Evolutionary conservation across 2,329 filamentous ascomycete species (phyloP).

Genomic region (Botryotinia globosa): DNA sequence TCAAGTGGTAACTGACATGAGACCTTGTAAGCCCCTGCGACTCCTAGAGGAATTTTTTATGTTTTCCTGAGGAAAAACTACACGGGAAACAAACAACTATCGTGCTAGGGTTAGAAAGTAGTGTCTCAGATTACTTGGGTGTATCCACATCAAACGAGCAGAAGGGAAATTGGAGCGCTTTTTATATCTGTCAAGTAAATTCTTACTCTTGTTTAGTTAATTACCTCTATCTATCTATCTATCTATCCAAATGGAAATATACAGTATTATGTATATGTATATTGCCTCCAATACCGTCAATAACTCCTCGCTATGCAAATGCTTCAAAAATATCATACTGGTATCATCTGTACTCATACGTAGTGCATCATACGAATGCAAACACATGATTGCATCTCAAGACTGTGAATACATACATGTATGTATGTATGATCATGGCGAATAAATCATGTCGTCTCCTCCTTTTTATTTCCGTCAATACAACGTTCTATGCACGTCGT

Average conservation of each 20-base stretch:
- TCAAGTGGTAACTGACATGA: neutral
- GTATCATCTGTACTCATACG: neutral
- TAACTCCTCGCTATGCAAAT: conserved; percentile 5
- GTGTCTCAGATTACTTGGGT: too few relatives aligned
- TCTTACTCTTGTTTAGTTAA: neutral
- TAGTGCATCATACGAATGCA: neutral
- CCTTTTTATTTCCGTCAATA: neutral
- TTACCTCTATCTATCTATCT: neutral
- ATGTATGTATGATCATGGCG: neutral
- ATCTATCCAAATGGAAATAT: neutral
- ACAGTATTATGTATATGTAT: neutral
- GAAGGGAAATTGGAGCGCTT: neutral
- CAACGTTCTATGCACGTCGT: neutral
- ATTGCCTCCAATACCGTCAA: neutral
- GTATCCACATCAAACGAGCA: neutral
- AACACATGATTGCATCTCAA: neutral
- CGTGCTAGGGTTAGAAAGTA: neutral
- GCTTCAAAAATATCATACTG: neutral
- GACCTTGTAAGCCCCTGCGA: neutral
- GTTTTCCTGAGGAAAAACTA: neutral
- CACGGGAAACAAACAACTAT: neutral
- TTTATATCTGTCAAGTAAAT: neutral
- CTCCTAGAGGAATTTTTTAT: neutral
- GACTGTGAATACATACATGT: neutral
- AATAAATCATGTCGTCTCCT: neutral